Conservation (phyloP, 257 asterid genomes). For the Primulina huaijiensis region DNA sequence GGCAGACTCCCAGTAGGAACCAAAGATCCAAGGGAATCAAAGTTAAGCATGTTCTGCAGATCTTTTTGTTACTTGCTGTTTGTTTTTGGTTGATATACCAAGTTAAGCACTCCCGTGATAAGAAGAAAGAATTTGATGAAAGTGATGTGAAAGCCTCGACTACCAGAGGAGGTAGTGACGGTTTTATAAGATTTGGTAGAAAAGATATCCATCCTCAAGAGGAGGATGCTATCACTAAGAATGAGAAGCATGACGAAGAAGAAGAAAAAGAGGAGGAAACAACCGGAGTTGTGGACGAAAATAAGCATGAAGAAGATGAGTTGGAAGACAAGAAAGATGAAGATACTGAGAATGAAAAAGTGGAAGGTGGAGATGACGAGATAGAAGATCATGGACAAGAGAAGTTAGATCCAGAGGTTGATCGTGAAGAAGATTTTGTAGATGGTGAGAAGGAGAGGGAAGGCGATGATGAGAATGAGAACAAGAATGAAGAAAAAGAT, state of each 20-base stretch:
- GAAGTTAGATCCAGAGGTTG: conserved; percentile 53
- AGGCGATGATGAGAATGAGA: conserved; percentile 41
- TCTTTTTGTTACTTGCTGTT: conserved; percentile 76
- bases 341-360: conserved; percentile 39
- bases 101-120: conserved; percentile 82
- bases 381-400: conserved; percentile 9
- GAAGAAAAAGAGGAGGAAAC: conserved; percentile 22
- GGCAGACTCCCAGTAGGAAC: conserved; percentile 68
- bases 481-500: conserved; percentile 41
- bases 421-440: conserved; percentile 38
- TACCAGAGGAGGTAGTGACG: conserved; percentile 28
- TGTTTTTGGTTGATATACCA: conserved; percentile 96
- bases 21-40: conserved; percentile 72
- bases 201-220: conserved; percentile 48
- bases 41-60: conserved; percentile 60
- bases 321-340: conserved; percentile 49
- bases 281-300: conserved; percentile 42
- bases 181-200: conserved; percentile 58
- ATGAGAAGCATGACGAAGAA: background rate
- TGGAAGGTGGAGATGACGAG: conserved; percentile 35
- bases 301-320: conserved; percentile 47
- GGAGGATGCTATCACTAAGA: conserved; percentile 28
- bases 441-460: conserved; percentile 55
- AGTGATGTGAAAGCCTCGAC: conserved; percentile 41
- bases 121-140: conserved; percentile 71